Conservation (phyloP, 108 stramenopile genomes). For the Nitzschia sp. region DNA sequence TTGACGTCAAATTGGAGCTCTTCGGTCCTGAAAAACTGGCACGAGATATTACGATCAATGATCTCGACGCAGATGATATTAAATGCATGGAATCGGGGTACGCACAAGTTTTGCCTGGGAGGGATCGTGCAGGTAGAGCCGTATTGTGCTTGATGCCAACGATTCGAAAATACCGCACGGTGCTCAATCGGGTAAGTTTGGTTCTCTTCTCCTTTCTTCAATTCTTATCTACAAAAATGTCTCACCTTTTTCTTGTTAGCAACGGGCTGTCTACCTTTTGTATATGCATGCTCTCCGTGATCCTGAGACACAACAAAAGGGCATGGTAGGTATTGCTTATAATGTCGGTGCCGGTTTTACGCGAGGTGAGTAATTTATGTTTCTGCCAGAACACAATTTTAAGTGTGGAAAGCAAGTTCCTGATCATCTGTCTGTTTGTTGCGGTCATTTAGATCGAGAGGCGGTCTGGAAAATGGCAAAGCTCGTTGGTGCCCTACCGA, state of each 20-base stretch:
- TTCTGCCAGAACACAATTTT: too few relatives aligned
- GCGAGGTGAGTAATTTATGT: not conserved
- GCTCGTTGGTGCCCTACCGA: constrained; percentile 1
- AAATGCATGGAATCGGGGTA: constrained; percentile 29
- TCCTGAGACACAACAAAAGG: constrained; percentile 25
- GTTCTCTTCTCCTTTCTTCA: not conserved
- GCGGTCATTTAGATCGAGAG: not conserved
- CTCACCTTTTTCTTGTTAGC: constrained; percentile 5
- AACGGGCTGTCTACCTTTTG: constrained; percentile 23
- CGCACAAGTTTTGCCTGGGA: constrained; percentile 13
- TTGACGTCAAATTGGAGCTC: constrained; percentile 25
- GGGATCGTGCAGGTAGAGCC: constrained; percentile 30
- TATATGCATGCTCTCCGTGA: constrained; percentile 29
- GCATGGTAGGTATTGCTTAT: constrained; percentile 25
- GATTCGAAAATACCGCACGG: constrained; percentile 6
- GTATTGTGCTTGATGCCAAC: constrained; percentile 20
- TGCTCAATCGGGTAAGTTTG: constrained; percentile 22
- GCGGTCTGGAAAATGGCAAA: constrained; percentile 21
- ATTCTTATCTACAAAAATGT: too few relatives aligned
- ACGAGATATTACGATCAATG: constrained; percentile 15
- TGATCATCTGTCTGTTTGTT: not conserved
- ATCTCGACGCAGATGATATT: constrained; percentile 29
- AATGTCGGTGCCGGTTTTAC: constrained; percentile 24
- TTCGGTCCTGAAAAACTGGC: constrained; percentile 26
- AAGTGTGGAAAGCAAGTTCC: too few relatives aligned